Evolutionary conservation across 345 rosid genomes (phyloP).

Genomic region (Pugionium dolabratum): DNA sequence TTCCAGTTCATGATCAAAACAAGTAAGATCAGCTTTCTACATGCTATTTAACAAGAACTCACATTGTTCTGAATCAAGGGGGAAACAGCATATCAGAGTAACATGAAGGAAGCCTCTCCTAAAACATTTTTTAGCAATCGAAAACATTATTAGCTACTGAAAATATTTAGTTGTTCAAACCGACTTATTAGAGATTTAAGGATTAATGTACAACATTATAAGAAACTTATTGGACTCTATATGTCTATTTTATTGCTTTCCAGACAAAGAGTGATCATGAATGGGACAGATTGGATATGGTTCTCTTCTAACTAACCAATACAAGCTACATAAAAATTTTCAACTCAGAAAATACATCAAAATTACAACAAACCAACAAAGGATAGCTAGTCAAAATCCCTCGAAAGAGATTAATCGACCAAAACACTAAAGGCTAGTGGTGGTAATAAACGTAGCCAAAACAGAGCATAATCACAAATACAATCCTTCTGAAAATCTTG

Average conservation of each 20-base stretch:
- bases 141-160: slow-evolving; percentile 5
- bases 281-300: background rate
- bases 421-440: too few species aligned
- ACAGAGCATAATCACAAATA: too few species aligned
- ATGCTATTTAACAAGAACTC: background rate
- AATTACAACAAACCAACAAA: too few species aligned
- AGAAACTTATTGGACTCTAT: background rate
- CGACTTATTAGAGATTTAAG: too few species aligned
- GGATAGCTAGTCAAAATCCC: too few species aligned
- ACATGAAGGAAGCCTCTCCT: slow-evolving; percentile 1
- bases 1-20: slow-evolving; percentile 16
- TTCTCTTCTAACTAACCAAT: background rate
- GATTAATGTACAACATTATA: too few species aligned
- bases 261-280: background rate
- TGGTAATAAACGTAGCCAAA: too few species aligned
- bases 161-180: background rate
- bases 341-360: too few species aligned
- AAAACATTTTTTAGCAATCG: background rate
- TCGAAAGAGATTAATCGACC: too few species aligned
- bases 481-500: slow-evolving; percentile 9
- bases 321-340: too few species aligned
- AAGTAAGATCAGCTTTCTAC: background rate
- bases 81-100: background rate
- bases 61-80: background rate
- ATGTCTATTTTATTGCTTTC: background rate